Conservation (phyloP, 2,329 filamentous ascomycete species). For the Zymoseptoria ardabiliae region DNA sequence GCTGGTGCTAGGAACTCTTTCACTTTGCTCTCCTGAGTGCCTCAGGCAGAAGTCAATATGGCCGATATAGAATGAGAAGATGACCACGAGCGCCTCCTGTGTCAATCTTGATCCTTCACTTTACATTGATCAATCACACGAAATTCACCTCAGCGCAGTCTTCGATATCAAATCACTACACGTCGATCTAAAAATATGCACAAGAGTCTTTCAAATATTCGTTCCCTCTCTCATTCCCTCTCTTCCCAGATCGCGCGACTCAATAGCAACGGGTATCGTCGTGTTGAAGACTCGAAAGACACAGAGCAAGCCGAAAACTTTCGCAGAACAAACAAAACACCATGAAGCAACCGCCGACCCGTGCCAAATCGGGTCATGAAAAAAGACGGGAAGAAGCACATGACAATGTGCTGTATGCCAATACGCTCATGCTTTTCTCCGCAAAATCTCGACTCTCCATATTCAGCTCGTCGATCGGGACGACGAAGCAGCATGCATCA, state of each 20-base stretch:
- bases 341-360: not conserved
- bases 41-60: not conserved
- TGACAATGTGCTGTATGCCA: not conserved
- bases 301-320: slow-evolving; percentile 1
- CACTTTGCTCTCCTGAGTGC: not conserved
- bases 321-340: not conserved
- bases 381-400: not conserved
- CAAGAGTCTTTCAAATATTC: not conserved
- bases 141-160: not conserved
- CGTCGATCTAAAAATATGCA: not conserved
- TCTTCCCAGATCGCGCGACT: not conserved
- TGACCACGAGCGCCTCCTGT: not conserved
- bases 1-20: not conserved
- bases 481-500: not conserved
- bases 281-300: slow-evolving; percentile 7
- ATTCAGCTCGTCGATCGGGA: not conserved
- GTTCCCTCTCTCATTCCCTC: not conserved
- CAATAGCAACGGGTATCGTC: slow-evolving; percentile 3
- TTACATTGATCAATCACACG: not conserved
- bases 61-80: not conserved
- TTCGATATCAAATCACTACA: not conserved
- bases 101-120: not conserved
- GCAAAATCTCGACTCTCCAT: not conserved
- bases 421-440: not conserved
- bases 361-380: not conserved